phyloP scores from a whole-genome alignment of 441 rosid genomes.

The Daphne laureola region DNA sequence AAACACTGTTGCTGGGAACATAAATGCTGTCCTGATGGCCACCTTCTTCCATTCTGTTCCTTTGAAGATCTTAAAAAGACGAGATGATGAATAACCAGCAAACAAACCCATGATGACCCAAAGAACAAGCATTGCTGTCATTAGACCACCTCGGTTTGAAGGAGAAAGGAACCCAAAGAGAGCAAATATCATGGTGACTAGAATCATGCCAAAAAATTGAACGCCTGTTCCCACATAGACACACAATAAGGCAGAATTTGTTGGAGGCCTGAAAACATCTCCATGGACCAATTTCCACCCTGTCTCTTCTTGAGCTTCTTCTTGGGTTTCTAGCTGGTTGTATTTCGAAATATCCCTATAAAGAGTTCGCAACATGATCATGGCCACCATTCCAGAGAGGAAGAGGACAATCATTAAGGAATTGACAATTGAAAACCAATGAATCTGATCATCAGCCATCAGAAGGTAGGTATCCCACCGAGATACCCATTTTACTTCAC shows the following conservation, averaged over 20 bases:
- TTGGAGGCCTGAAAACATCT: constrained; percentile 83
- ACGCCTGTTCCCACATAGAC: constrained; percentile 96
- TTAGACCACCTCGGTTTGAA: constrained; percentile 84
- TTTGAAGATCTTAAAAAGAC: constrained; percentile 70
- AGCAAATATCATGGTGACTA: constrained; percentile 83
- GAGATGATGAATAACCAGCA: constrained; percentile 76
- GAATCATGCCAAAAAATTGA: constrained; percentile 87
- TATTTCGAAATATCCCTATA: constrained; percentile 90
- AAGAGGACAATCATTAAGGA: constrained; percentile 93
- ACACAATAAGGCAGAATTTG: constrained; percentile 66
- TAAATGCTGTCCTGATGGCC: constrained; percentile 63
- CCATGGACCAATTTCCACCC: constrained; percentile 96
- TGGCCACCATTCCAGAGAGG: constrained; percentile 97
- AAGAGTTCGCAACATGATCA: constrained; percentile 91
- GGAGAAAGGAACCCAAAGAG: constrained; percentile 90
- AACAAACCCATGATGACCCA: constrained; percentile 96
- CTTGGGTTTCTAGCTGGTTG: constrained; percentile 93
- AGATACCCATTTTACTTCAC: constrained; percentile 93
- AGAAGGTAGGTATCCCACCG: constrained; percentile 95
- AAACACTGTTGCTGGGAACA: constrained; percentile 66
- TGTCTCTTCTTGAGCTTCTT: constrained; percentile 86
- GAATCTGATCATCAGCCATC: constrained; percentile 94
- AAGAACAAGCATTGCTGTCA: constrained; percentile 85
- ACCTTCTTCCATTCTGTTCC: constrained; percentile 90
- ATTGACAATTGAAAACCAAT: constrained; percentile 90